Base-by-base conservation (phyloP, 345 rosid genomes). In the rapeseed (Brassica napus) region DNA sequence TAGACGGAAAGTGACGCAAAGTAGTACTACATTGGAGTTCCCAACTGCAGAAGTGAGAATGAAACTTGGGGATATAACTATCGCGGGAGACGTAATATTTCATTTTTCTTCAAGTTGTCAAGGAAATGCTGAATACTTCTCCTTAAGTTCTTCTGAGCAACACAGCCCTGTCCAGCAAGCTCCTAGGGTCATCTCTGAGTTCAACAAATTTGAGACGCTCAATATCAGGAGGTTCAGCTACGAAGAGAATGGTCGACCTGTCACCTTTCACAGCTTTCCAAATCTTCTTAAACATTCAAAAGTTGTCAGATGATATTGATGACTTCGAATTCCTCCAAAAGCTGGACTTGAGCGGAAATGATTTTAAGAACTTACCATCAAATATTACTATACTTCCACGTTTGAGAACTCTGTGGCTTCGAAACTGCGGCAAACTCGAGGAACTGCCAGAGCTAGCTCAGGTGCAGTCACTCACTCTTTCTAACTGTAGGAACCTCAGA, bases 231-330 rank as follows among this genome's bases (percentile, higher is more conserved):
- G 74, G 64, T 70, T 70, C 18, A 55, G 16, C 26, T 55, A 70
- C 30, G 1, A 70, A 10, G 64, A 55, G 31, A 11, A 68, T 5
- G 12, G 72, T 4, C 5, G 2, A 26, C 37, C n/a, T 68, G 14
- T 14, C 39, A 1, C 14, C 6, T 55, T 70, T 16, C 4, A 1
- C 49, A 32, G 31, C 7, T 70, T 32, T 16, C 64, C 31, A 70
- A 59, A 26, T 72, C 57, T 58, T 58, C 67, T 21, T 72, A 23
- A 59, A 72, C 54, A 72, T 72, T 18, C 55, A 59, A 72, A 35
- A 8, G 0, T 3, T 71, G 23, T 4, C 54, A 37, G 14, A 37
- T 37, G 58, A n/a, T 24, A 60, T 60, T 32, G 14, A 31, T 10
- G 6, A 7, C 21, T 12, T 47, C 4, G 23, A 24, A 14, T 26